Evolutionary conservation across 164 flowering plant genomes (phyloP).

Genomic region (Umbellularia californica): DNA sequence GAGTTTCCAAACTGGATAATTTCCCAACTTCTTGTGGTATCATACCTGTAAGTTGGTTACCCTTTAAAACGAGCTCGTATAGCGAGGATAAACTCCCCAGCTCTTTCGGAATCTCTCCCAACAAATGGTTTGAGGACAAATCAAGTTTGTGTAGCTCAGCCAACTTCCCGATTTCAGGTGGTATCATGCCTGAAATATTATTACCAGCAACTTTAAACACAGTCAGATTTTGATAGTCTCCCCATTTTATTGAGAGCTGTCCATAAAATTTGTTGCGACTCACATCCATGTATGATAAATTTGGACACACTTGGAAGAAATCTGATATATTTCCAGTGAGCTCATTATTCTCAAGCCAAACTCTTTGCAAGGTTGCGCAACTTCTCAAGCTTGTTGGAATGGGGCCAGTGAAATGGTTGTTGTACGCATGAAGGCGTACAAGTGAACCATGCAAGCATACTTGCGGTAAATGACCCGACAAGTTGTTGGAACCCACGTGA

Average conservation of each 20-base stretch:
- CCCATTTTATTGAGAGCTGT: conserved; percentile 27
- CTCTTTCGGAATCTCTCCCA: too few species aligned
- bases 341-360: conserved; percentile 46
- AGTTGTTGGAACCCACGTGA: conserved; percentile 32
- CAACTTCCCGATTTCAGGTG: conserved; percentile 28
- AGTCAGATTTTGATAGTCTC: conserved; percentile 23
- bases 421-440: conserved; percentile 27
- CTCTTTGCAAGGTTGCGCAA: conserved; percentile 19
- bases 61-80: conserved; percentile 3
- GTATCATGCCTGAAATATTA: conserved; percentile 31
- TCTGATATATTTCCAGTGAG: conserved; percentile 35
- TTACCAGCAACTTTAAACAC: conserved; percentile 26
- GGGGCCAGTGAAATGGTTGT: conserved; percentile 48
- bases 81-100: too few species aligned
- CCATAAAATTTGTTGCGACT: conserved; percentile 32
- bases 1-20: neutral
- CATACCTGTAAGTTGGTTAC: neutral
- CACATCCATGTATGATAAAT: conserved; percentile 22
- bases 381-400: conserved; percentile 28
- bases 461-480: conserved; percentile 48
- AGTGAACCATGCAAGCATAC: neutral
- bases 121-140: too few species aligned
- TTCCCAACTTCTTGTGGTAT: conserved; percentile 1
- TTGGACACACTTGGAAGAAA: conserved; percentile 30
- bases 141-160: too few species aligned